These are phyloP conservation scores for Metschnikowia lunata DNA, from an alignment of 805 yeast species.

Conservation along the genomic window DNA sequence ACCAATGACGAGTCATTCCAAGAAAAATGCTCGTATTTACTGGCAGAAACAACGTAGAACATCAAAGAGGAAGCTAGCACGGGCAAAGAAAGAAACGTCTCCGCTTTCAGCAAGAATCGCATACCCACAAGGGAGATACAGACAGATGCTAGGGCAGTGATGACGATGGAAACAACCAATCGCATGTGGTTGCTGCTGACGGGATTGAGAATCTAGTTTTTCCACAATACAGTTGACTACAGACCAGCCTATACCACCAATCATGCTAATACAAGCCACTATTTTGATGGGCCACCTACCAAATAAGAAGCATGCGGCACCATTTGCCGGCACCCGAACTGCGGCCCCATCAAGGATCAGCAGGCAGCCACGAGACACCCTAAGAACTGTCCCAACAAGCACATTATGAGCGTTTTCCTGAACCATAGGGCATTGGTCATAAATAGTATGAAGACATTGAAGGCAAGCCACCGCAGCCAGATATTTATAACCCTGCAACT, in stretches of 20 bases:
- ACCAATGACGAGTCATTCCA: slow-evolving; percentile 3
- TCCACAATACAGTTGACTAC: slow-evolving; percentile 37
- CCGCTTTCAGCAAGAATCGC: slow-evolving; percentile 26
- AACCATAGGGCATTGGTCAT: slow-evolving; percentile 27
- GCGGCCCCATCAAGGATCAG: slow-evolving; percentile 36
- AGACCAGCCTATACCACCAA: slow-evolving; percentile 37
- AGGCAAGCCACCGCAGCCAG: slow-evolving; percentile 38
- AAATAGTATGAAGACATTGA: slow-evolving; percentile 36
- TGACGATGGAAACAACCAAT: slow-evolving; percentile 13
- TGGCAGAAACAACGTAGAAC: slow-evolving; percentile 21
- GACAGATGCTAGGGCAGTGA: slow-evolving; percentile 24
- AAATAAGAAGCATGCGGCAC: slow-evolving; percentile 33
- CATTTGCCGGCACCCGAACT: slow-evolving; percentile 37
- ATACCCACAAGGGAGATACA: slow-evolving; percentile 33
- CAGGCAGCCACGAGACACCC: slow-evolving; percentile 38
- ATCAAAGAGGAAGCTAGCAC: slow-evolving; percentile 26
- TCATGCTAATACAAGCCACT: slow-evolving; percentile 27
- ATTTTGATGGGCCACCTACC: slow-evolving; percentile 35
- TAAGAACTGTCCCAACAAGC: slow-evolving; percentile 25
- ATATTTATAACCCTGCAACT: slow-evolving; percentile 35
- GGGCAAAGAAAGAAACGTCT: slow-evolving; percentile 27
- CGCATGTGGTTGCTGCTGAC: slow-evolving; percentile 6
- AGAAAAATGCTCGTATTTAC: slow-evolving; percentile 4
- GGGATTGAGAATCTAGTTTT: slow-evolving; percentile 30
- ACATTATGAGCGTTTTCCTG: slow-evolving; percentile 27